Conservation (phyloP, 495 filamentous ascomycete genomes). For the Talaromyces thailandensis region DNA sequence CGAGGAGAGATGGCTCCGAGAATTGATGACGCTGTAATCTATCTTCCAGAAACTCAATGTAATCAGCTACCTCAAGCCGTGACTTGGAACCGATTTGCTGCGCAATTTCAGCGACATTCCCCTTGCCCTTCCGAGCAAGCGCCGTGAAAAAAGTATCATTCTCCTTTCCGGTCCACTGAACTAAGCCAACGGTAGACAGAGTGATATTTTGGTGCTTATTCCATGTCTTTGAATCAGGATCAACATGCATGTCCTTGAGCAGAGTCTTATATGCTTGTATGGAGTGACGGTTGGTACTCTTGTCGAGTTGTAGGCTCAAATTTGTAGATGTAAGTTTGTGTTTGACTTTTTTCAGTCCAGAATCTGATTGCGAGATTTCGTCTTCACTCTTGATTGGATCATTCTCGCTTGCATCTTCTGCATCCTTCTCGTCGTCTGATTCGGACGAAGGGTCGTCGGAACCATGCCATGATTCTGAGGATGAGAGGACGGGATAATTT, state of each 20-base stretch:
- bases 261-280: constrained; percentile 44
- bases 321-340: background rate
- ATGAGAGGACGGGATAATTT: background rate
- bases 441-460: background rate
- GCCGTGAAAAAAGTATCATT: constrained; percentile 60
- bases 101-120: constrained; percentile 52
- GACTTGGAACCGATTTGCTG: constrained; percentile 60
- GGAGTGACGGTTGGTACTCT: background rate
- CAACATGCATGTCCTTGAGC: constrained; percentile 45
- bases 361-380: constrained; percentile 23
- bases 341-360: background rate
- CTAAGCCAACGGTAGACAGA: constrained; percentile 54
- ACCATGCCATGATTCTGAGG: background rate
- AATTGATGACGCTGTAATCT: constrained; percentile 25
- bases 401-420: background rate
- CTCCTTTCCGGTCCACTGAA: constrained; percentile 60
- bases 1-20: background rate
- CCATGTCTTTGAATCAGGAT: constrained; percentile 15
- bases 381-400: constrained; percentile 16
- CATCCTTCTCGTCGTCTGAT: background rate
- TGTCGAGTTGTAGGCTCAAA: background rate
- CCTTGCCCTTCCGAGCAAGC: constrained; percentile 51
- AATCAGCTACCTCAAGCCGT: constrained; percentile 62
- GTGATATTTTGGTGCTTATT: constrained; percentile 9
- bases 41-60: constrained; percentile 51